Conservation (phyloP, 2,329 filamentous ascomycete genomes). For the Oidium heveae region DNA sequence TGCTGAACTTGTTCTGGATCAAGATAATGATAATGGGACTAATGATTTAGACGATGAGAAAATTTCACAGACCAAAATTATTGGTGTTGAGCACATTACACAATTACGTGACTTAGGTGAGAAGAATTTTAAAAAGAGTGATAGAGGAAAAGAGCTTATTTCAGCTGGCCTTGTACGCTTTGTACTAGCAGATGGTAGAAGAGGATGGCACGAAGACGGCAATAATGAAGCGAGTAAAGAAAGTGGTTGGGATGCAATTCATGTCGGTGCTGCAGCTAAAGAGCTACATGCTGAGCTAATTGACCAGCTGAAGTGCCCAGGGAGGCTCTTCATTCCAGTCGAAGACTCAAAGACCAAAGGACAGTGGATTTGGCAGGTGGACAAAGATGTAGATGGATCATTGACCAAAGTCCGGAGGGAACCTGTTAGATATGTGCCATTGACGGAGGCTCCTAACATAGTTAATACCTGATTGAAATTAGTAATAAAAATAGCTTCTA, state of each 20-base stretch:
- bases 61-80: constrained; percentile 18
- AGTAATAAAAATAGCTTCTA: too few species aligned
- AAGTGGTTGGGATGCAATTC: constrained; percentile 65
- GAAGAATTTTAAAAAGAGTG: constrained; percentile 38
- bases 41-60: constrained; percentile 1
- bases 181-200: constrained; percentile 47
- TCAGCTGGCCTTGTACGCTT: constrained; percentile 41
- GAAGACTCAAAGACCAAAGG: constrained; percentile 21
- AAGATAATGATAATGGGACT: neutral
- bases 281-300: constrained; percentile 48
- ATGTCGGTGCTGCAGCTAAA: constrained; percentile 69
- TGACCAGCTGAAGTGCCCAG: constrained; percentile 54
- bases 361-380: constrained; percentile 50
- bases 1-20: constrained; percentile 27
- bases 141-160: constrained; percentile 32
- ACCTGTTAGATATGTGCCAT: constrained; percentile 51
- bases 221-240: constrained; percentile 4
- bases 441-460: constrained; percentile 38
- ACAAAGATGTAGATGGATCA: constrained; percentile 41
- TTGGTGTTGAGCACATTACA: constrained; percentile 52
- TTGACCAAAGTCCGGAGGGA: constrained; percentile 36
- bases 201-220: constrained; percentile 30
- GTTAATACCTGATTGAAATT: neutral
- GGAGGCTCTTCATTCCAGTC: constrained; percentile 58
- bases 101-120: constrained; percentile 36